These are phyloP conservation scores for button mushroom (Agaricus bisporus) DNA, from an alignment of 768 basidiomycete genomes.

Conservation along the genomic window DNA sequence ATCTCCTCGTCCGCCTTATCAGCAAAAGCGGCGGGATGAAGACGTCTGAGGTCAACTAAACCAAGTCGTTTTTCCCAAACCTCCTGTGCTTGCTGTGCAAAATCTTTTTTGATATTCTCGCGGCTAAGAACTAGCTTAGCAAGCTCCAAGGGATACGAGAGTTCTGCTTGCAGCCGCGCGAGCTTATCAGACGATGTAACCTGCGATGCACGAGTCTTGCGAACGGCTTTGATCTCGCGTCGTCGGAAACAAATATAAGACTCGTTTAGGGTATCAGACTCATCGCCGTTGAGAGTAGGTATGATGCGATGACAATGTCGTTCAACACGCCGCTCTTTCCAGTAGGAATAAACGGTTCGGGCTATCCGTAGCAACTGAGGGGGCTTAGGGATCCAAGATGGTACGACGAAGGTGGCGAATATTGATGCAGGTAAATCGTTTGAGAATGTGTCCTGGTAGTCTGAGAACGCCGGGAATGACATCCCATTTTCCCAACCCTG, in stretches of 20 bases:
- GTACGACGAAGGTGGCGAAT: conserved; percentile 65
- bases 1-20: conserved; percentile 68
- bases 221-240: conserved; percentile 87
- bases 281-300: conserved; percentile 84
- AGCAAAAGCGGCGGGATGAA: conserved; percentile 52
- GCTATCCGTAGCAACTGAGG: conserved; percentile 62
- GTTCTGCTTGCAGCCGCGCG: conserved; percentile 70
- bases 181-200: conserved; percentile 87
- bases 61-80: conserved; percentile 79
- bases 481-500: conserved; percentile 63
- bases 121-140: conserved; percentile 63
- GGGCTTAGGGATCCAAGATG: conserved; percentile 64
- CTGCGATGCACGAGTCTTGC: conserved; percentile 92
- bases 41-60: conserved; percentile 75
- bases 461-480: conserved; percentile 65
- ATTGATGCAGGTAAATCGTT: conserved; percentile 49
- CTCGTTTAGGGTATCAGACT: conserved; percentile 83
- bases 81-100: conserved; percentile 46
- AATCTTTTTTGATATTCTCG: conserved; percentile 70
- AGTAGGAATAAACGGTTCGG: conserved; percentile 76
- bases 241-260: conserved; percentile 97
- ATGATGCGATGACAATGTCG: conserved; percentile 82
- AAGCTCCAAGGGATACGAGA: conserved; percentile 66
- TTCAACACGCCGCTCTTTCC: conserved; percentile 79
- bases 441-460: conserved; percentile 67